These are phyloP conservation scores for Boletellus deceptivus DNA, from an alignment of 1,284 basidiomycete species.

Conservation along the genomic window DNA sequence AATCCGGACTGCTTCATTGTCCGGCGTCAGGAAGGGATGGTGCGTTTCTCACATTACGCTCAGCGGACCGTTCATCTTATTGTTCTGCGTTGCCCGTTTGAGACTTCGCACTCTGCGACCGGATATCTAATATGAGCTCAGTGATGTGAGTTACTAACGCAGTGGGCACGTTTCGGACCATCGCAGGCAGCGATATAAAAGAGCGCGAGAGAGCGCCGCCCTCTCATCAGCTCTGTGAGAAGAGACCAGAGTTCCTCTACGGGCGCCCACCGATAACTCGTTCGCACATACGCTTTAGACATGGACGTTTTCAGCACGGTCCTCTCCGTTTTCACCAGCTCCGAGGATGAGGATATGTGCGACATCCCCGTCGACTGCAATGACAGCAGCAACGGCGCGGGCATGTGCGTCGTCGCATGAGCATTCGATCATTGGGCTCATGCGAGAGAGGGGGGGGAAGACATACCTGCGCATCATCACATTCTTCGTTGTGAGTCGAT, in stretches of 20 bases:
- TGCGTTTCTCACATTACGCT: constrained; percentile 10
- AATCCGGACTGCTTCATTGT: constrained; percentile 24
- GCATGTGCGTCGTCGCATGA: constrained; percentile 25
- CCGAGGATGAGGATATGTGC: constrained; percentile 4
- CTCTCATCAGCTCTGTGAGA: constrained; percentile 4
- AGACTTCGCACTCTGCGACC: background rate
- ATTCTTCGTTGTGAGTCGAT: constrained; percentile 24
- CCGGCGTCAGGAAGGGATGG: background rate
- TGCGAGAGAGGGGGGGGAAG: background rate
- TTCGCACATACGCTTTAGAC: constrained; percentile 1
- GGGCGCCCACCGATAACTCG: background rate
- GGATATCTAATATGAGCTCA: background rate
- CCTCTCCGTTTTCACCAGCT: constrained; percentile 14
- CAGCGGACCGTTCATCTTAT: constrained; percentile 11
- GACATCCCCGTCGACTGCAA: constrained; percentile 15
- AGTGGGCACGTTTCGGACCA: constrained; percentile 2
- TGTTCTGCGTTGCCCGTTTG: constrained; percentile 14
- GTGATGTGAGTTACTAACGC: background rate
- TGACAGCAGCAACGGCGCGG: background rate
- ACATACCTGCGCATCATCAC: background rate
- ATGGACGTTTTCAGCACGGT: constrained; percentile 25
- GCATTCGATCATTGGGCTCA: background rate
- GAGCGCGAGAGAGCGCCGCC: background rate
- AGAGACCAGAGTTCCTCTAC: background rate
- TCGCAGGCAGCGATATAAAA: constrained; percentile 18